Conservation (phyloP, 2,329 filamentous ascomycete genomes). For the Colletotrichum somersetense region DNA sequence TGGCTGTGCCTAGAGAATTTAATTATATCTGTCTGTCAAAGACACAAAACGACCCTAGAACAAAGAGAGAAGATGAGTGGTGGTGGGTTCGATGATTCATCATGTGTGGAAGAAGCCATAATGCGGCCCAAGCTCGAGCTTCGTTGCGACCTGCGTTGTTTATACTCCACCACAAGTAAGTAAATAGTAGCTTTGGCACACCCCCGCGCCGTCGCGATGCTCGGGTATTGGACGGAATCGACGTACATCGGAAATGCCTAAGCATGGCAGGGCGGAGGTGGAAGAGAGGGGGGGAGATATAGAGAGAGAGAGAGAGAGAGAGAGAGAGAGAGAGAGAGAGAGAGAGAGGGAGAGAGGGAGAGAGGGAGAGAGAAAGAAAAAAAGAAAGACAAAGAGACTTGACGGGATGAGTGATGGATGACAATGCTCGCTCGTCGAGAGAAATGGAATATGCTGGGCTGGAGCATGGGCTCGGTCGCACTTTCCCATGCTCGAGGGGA, state of each 20-base stretch:
- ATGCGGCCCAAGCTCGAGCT: conserved; percentile 20
- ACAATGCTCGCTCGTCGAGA: not conserved
- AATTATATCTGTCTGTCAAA: not conserved
- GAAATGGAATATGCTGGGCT: not conserved
- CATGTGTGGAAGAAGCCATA: conserved; percentile 13
- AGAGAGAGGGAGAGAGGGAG: no score
- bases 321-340: no score
- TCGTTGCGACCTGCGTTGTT: conserved; percentile 24
- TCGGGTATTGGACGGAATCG: conserved; percentile 1
- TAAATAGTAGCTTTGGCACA: conserved; percentile 11
- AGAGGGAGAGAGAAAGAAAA: no score
- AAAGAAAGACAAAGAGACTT: no score
- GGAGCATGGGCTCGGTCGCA: not conserved
- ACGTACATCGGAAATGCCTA: conserved; percentile 8
- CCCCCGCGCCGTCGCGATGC: not conserved
- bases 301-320: no score
- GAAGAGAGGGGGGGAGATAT: not conserved
- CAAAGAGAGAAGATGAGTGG: conserved; percentile 19
- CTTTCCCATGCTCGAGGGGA: conserved; percentile 11
- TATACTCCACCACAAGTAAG: no score
- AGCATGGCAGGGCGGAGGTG: not conserved
- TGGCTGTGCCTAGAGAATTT: not conserved
- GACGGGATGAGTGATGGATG: conserved; percentile 1
- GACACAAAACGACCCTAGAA: conserved; percentile 2
- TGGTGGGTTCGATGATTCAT: conserved; percentile 39